Base-by-base conservation (phyloP, 768 basidiomycete species). In the Lentinula guzmanii region DNA sequence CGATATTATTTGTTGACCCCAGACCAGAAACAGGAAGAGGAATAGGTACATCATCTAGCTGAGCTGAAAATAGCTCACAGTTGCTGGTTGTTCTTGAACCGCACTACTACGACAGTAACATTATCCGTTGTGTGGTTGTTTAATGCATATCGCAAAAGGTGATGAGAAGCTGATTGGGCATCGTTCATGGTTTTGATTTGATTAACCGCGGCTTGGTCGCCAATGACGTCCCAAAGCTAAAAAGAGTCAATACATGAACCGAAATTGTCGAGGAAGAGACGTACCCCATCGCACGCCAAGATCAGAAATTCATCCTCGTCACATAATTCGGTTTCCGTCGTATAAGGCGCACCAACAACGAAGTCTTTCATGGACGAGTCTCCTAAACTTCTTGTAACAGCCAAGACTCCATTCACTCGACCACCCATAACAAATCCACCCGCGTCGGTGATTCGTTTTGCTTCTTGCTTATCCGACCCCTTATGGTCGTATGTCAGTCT, bases 311-410 rank as follows among this genome's bases (percentile, higher is more conserved):
- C 96, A 70, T 98, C 97, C 5, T 92, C 88, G 7, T 91, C 86
- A 59, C 89, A 89, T 45, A 99, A 76, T 66, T 89, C 86, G 11
- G 96, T 98, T 73, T 98, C 95, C n/a, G 97, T 98, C 18, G 97
- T 99, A 74, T 96, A 99, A 5, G 97, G 97, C 33, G 92, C 85
- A 1, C 97, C 97, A 52, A 98, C 97, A 10, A 99, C 97, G 71
- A 95, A 99, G 69, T 99, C 97, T 75, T 99, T 99, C 97, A 99
- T 98, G 6, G 93, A 91, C 1, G 94, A 91, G 70, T 99, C 97
- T 37, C 97, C 97, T 61, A 99, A 77, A 68, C 94, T 94, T 61
- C 97, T 82, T 16, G 97, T 99, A 33, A 99, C 97, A 5, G 95
- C 95, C 59, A 99, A 78, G 45, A 98, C 95, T 65, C 96, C 97